Evolutionary conservation across 805 yeast species (phyloP), one percentile per base, ranked within the genome.

Genomic region (Alloascoidea africana): DNA sequence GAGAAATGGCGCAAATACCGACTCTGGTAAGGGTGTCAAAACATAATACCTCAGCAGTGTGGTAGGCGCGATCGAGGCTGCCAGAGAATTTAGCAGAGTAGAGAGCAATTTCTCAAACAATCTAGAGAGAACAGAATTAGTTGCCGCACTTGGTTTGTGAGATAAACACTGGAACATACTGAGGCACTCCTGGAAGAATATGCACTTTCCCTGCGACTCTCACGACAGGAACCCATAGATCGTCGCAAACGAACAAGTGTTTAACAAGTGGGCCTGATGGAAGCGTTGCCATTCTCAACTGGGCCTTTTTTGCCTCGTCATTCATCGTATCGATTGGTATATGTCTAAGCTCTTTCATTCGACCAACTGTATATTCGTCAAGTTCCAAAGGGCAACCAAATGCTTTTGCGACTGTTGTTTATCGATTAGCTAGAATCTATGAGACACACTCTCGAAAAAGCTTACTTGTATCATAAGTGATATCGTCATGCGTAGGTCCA

Each of bases 401-500:
- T 4, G 81, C 79, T 44, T 66, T 67, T 1, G 89, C 83, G 14
- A 85, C 30, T 14, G 38, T 36, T 16, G n/a, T 8, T 8, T 23
- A 8, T 23, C 13, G n/a, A 23, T 8, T 8, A 8, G 8, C 8
- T 8, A 8, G n/a, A 23, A 23, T n/a, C n/a, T 8, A 8, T 23
- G 30, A 23, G 30, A 23, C 30, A 8, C n/a, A 8, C n/a, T 23
- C 8, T 23, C n/a, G 8, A 23, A 23, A 23, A 8, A 8, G 30
- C 30, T 23, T 23, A 23, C 30, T 46, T 27, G 82, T 63, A 38
- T 72, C 73, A 53, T 85, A 85, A 0, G 94, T 84, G 42, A 85
- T 78, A 52, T 85, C 96, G 51, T 85, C 95, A 48, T 84, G 94
- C 0, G 95, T 85, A 3, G 94, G 82, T 0, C 96, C 96, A 41